Conservation (phyloP, 73 alveolate species). For the Paramecium pentaurelia region DNA sequence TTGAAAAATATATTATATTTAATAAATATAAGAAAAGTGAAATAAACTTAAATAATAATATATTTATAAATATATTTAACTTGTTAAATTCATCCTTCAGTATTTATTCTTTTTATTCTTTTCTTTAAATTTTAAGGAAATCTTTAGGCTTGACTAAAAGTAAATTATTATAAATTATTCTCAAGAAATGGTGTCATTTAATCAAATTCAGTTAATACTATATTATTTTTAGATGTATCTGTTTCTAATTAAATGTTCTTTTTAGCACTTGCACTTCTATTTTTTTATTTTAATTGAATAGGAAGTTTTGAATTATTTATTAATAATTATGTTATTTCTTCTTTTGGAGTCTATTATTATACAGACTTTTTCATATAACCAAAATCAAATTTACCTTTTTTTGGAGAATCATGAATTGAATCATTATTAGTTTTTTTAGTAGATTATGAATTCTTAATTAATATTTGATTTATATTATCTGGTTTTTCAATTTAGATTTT, state of each 20-base stretch:
- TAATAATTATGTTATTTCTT: not conserved
- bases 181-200: not conserved
- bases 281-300: not conserved
- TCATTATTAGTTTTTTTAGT: not conserved
- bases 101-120: not conserved
- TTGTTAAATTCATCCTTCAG: slow-evolving; percentile 4
- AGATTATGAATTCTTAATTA: not conserved
- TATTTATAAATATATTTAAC: not conserved
- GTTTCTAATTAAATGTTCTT: not conserved
- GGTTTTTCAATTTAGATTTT: not conserved
- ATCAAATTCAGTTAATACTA: not conserved
- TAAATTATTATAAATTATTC: not conserved
- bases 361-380: not conserved
- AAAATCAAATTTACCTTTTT: not conserved
- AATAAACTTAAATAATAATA: not conserved
- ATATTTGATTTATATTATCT: not conserved
- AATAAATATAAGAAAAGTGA: not conserved
- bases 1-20: not conserved
- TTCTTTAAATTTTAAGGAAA: not conserved
- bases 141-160: not conserved
- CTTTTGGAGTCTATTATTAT: not conserved
- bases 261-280: not conserved
- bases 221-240: not conserved
- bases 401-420: not conserved
- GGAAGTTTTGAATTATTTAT: not conserved